Percentiles rank a stretch among this genome's conserved stretches.
Conservation (phyloP, 2,329 filamentous ascomycete species). For the Aspergillus sp. region DNA sequence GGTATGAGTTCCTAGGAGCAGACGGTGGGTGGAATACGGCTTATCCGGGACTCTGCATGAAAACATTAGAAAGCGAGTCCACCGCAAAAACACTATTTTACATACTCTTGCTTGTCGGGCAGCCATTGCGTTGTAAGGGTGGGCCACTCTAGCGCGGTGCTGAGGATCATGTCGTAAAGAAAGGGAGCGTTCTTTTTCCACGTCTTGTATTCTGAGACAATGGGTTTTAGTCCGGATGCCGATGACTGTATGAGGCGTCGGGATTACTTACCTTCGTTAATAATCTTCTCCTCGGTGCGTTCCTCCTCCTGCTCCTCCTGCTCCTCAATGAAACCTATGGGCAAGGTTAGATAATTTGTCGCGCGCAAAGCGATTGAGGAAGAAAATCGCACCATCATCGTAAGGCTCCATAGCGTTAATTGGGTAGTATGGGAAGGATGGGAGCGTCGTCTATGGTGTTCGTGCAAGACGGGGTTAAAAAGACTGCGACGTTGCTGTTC, state of each 20-base stretch:
- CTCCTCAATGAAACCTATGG: constrained; percentile 34
- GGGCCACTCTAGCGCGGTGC: constrained; percentile 94
- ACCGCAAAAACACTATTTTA: not conserved
- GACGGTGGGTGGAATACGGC: constrained; percentile 80
- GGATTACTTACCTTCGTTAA: constrained; percentile 73
- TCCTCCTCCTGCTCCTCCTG: constrained; percentile 64
- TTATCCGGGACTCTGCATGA: constrained; percentile 68
- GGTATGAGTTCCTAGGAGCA: constrained; percentile 93
- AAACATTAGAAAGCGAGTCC: not conserved
- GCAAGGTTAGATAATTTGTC: constrained; percentile 19
- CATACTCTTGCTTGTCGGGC: constrained; percentile 80
- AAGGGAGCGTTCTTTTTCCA: constrained; percentile 99
- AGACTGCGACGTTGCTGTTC: constrained; percentile 7
- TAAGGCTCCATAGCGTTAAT: constrained; percentile 33
- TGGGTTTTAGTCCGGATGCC: constrained; percentile 3
- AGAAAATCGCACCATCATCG: constrained; percentile 32
- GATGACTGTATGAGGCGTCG: not conserved
- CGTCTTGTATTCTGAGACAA: constrained; percentile 83
- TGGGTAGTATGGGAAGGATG: constrained; percentile 1
- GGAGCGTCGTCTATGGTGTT: not conserved
- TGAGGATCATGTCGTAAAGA: constrained; percentile 96
- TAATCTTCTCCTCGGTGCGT: constrained; percentile 78
- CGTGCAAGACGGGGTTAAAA: constrained; percentile 1
- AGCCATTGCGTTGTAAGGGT: constrained; percentile 98
- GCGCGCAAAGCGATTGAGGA: constrained; percentile 9